Evolutionary conservation across 805 yeast genomes (phyloP), one percentile per base, ranked within the genome.

Genomic region (Wickerhamomyces chambardii): DNA sequence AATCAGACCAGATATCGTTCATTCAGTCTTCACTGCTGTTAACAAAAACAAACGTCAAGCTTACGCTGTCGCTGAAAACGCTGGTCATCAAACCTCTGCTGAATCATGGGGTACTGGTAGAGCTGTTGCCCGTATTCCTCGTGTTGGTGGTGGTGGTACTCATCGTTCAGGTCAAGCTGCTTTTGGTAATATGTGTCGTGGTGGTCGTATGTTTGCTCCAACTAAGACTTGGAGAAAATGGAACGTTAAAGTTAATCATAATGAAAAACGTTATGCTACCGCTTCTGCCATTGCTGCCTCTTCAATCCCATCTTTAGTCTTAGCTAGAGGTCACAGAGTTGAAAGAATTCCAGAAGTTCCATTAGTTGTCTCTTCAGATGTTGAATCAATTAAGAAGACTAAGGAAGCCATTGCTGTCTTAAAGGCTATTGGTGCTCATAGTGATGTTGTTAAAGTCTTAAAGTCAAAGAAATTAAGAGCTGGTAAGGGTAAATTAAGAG

Each of bases 41-140:
- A 89, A 89, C 94, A 92, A 92, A 92, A 92, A 92, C 95, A 90
- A 90, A 87, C 87, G 99, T 75, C 99, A 92, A 77, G 97, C 99
- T 71, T 92, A 92, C 83, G 96, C 99, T 67, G 98, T 92, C 59
- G 82, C 97, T 59, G 87, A 80, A 68, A 84, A 87, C 75, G 98
- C 98, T 64, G 98, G 98, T 77, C 95, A 86, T 82, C 97, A 92
- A 78, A 89, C 97, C 73, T 90, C 97, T 49, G 98, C 98, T 68
- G 97, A 87, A 76, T 92, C 98, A 50, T 92, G 98, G 98, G 98
- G 98, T 87, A 92, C 98, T 60, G 98, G 98, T 80, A 89, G 98
- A 79, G 98, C 98, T 73, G 96, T 92, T 65, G 97, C 98, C 75
- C 90, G 98, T 81, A 90, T 92, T 70, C 98, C 98, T 78, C 89